phyloP scores from a whole-genome alignment of 2,329 filamentous ascomycete species.

The Ceratocystis colombiana region DNA sequence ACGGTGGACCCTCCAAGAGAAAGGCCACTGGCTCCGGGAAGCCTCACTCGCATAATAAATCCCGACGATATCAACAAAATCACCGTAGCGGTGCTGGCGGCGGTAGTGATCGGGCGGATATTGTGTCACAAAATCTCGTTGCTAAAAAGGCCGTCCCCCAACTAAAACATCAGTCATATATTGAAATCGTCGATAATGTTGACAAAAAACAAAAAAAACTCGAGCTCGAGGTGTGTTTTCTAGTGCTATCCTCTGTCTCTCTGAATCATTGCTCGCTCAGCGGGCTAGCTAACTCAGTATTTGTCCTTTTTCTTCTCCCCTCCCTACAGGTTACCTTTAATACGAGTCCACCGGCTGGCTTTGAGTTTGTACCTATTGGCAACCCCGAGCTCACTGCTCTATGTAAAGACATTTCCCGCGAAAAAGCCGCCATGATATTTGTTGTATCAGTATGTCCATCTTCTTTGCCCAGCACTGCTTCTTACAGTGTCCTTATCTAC shows the following conservation, averaged over 20 bases:
- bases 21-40: constrained; percentile 5
- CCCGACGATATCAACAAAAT: constrained; percentile 9
- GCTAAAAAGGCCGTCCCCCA: constrained; percentile 37
- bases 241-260: background rate
- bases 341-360: constrained; percentile 47
- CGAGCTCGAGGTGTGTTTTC: constrained; percentile 45
- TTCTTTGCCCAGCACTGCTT: constrained; percentile 5
- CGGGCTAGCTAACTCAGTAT: constrained; percentile 18
- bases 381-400: constrained; percentile 49
- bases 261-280: background rate
- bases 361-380: constrained; percentile 52
- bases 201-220: constrained; percentile 53
- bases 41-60: constrained; percentile 3
- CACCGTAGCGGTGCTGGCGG: background rate
- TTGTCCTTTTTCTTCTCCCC: constrained; percentile 14
- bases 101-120: background rate
- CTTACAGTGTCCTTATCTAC: background rate
- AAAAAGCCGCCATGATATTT: constrained; percentile 53
- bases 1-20: constrained; percentile 12
- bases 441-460: constrained; percentile 49
- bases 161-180: constrained; percentile 51
- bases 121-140: constrained; percentile 29
- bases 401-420: constrained; percentile 56
- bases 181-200: constrained; percentile 54
- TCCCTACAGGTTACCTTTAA: constrained; percentile 42